Base-by-base conservation (phyloP, 768 basidiomycete genomes). In the Asterophora lycoperdoides region DNA sequence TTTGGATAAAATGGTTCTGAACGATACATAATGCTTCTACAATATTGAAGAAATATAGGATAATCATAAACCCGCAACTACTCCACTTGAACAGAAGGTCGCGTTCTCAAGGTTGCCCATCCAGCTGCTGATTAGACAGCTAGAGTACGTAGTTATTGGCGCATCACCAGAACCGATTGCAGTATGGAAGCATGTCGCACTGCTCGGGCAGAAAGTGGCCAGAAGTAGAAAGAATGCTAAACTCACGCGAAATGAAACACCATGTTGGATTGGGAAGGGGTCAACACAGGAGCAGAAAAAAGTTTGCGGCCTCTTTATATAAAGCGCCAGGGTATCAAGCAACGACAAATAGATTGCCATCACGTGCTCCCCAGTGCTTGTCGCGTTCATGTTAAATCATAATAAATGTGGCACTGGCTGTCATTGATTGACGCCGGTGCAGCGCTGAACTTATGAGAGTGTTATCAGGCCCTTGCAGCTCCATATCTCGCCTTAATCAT, bases 181-280 rank as follows among this genome's bases (percentile, higher is more conserved):
- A 84, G 81, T 70, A 79, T 82, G 65, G 78, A 72, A 66, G 70
- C 66, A 67, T 68, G 59, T 62, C 57, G 67, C 66, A 72, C 84
- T 84, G 81, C 77, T 76, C 84, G 83, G 83, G 84, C 84, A 86
- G 84, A 86, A 84, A 79, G 57, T 72, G 72, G 84, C 84, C 84
- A 56, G 38, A 20, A 41, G 42, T 36, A 43, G 35, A 41, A 44
- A 44, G 40, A 56, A 36, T 18, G 5, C 20, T 8, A 8, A 18
- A 8, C 33, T 41, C 39, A 42, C 23, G 33, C 29, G 18, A 11
- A 34, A 35, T 4, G 34, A 4, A 9, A 2, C 1, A 14, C 26
- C 8, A 4, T 26, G 23, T 41, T 17, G 39, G 15, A 26, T 28
- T 41, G 23, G 30, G 30, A 28, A 8, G 19, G 9, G 10, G 19